Percentiles rank a stretch among this genome's conserved stretches.
phyloP scores from a whole-genome alignment of 768 basidiomycete genomes.

The Rhodotorula babjevae region DNA sequence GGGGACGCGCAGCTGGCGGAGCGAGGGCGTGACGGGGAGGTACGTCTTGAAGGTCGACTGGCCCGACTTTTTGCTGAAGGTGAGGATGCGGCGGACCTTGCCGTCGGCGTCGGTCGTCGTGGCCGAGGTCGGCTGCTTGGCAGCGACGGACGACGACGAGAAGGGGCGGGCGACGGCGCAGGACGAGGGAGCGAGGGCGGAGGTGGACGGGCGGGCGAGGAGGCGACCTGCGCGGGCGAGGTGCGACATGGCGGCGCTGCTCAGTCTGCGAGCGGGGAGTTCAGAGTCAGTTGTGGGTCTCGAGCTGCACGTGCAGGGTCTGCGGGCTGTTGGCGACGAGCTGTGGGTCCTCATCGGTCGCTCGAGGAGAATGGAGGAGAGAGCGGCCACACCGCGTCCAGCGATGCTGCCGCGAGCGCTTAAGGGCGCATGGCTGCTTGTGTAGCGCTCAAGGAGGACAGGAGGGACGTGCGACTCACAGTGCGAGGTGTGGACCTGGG shows the following conservation, averaged over 20 bases:
- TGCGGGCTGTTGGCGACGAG: no score
- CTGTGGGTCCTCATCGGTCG: no score
- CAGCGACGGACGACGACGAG: background rate
- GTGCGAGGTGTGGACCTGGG: no score
- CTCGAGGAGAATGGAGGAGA: no score
- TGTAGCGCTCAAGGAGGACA: no score
- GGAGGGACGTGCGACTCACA: no score
- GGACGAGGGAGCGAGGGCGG: constrained; percentile 4
- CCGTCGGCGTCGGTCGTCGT: constrained; percentile 5
- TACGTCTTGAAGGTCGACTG: constrained; percentile 70
- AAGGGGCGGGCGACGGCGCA: constrained; percentile 1
- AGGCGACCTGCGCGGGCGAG: background rate
- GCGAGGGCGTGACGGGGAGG: constrained; percentile 77
- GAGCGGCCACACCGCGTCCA: no score
- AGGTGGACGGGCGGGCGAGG: constrained; percentile 10
- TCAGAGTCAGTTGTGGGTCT: no score
- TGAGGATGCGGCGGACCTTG: constrained; percentile 23
- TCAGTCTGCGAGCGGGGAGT: background rate
- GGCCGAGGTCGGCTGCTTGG: constrained; percentile 5
- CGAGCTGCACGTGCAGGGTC: no score
- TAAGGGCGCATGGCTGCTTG: no score
- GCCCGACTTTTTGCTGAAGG: constrained; percentile 31
- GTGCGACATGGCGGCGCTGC: background rate
- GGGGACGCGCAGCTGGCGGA: constrained; percentile 81
- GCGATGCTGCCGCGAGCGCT: no score